Evolutionary conservation across 495 filamentous ascomycete genomes (phyloP).

Genomic region (Neurospora sp.): DNA sequence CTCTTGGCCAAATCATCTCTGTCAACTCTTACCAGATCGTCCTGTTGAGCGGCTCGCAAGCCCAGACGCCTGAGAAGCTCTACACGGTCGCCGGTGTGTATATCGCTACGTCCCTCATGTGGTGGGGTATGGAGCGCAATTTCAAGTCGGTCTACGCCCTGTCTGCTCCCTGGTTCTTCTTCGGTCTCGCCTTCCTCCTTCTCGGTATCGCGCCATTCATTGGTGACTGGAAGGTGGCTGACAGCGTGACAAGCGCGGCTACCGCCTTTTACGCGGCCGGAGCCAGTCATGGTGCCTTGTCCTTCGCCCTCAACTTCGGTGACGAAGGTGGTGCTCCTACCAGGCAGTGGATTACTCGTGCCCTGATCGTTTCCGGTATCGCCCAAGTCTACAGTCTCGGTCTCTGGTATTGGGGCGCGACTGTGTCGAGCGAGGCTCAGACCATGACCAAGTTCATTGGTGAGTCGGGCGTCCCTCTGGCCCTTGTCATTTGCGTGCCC

Average conservation of each 20-base stretch:
- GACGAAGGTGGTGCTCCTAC: slow-evolving; percentile 51
- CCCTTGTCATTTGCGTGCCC: slow-evolving; percentile 40
- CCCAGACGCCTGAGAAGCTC: slow-evolving; percentile 49
- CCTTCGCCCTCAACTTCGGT: slow-evolving; percentile 60
- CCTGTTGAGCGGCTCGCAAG: slow-evolving; percentile 50
- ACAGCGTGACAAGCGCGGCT: slow-evolving; percentile 47
- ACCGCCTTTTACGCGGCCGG: slow-evolving; percentile 52
- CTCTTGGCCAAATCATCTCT: slow-evolving; percentile 57
- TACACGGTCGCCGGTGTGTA: slow-evolving; percentile 57
- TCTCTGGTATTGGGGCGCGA: slow-evolving; percentile 59
- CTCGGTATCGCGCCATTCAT: slow-evolving; percentile 54
- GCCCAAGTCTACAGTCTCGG: slow-evolving; percentile 53
- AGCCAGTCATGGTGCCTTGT: slow-evolving; percentile 50
- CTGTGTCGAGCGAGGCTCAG: slow-evolving; percentile 23
- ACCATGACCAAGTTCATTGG: slow-evolving; percentile 17
- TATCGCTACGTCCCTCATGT: slow-evolving; percentile 47
- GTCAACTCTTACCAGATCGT: slow-evolving; percentile 63
- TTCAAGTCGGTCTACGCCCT: slow-evolving; percentile 49
- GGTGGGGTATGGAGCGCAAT: slow-evolving; percentile 52
- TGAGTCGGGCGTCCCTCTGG: slow-evolving; percentile 20
- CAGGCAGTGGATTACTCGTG: slow-evolving; percentile 55
- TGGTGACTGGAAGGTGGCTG: slow-evolving; percentile 24
- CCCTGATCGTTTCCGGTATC: slow-evolving; percentile 52
- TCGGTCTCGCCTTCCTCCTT: slow-evolving; percentile 51
- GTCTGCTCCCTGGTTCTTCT: slow-evolving; percentile 50